A percentile compares a stretch with the other conserved stretches of the same genome.
Evolutionary conservation across 306 rosid genomes (phyloP).

Genomic region (Vigna nakashimae): DNA sequence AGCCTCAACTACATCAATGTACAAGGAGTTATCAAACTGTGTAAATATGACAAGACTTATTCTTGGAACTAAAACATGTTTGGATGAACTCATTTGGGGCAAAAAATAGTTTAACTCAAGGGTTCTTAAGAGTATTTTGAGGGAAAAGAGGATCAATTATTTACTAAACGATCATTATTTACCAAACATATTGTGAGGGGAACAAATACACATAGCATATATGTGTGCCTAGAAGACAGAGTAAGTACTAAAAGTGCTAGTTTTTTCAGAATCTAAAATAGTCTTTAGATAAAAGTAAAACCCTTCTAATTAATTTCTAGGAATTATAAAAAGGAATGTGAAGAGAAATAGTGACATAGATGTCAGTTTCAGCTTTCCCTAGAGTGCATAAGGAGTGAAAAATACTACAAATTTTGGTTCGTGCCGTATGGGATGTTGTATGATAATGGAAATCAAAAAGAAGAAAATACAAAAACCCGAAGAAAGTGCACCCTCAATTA

Average conservation of each 20-base stretch:
- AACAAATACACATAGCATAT: background rate
- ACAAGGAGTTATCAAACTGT: background rate
- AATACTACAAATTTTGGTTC: background rate
- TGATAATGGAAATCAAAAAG: background rate
- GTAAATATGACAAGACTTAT: background rate
- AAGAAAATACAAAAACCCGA: background rate
- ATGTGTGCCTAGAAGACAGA: background rate
- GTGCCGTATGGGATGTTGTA: background rate
- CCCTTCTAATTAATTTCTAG: background rate
- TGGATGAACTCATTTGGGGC: background rate
- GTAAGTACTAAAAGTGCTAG: conserved; percentile 1
- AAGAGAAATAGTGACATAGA: background rate
- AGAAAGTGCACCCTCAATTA: background rate
- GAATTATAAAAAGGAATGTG: background rate
- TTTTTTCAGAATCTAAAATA: background rate
- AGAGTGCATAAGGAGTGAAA: background rate
- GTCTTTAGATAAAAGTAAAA: background rate
- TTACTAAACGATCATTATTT: background rate
- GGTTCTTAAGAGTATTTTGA: background rate
- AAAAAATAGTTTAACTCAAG: background rate
- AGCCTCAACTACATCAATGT: background rate
- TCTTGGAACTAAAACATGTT: background rate
- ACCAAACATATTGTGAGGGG: background rate
- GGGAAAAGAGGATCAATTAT: background rate
- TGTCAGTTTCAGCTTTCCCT: conserved; percentile 3